A percentile compares a stretch with the other conserved stretches of the same genome.
Evolutionary conservation across 176 grass and related monocot genomes (phyloP).

Genomic region (Poa pratensis): DNA sequence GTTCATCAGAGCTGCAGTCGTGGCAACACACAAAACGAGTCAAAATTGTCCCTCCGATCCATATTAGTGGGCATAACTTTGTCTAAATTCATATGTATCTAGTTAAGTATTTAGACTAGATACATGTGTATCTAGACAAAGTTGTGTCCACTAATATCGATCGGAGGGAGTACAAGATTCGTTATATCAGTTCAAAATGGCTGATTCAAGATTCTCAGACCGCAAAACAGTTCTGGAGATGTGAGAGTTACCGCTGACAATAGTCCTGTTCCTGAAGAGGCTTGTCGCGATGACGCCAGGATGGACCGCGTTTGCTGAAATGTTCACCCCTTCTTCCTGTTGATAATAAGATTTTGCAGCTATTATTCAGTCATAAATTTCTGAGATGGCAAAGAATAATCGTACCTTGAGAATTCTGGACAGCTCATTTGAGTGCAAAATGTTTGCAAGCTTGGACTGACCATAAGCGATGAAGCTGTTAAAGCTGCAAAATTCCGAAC

Average conservation of each 20-base stretch:
- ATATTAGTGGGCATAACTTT: no score
- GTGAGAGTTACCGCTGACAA: conserved; percentile 44
- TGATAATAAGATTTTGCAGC: not conserved
- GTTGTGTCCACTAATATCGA: no score
- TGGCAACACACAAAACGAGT: not conserved
- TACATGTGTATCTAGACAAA: no score
- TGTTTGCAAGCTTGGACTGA: conserved; percentile 91
- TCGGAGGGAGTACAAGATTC: no score
- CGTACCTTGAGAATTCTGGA: conserved; percentile 65
- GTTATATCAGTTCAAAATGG: not conserved
- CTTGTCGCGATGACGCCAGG: conserved; percentile 73
- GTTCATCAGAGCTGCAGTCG: conserved; percentile 34
- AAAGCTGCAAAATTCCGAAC: conserved; percentile 55
- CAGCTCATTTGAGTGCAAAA: conserved; percentile 77
- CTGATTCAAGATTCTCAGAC: not conserved
- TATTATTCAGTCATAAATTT: not conserved
- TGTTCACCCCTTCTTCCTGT: conserved; percentile 73
- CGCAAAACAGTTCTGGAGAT: not conserved
- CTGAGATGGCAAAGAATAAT: not conserved
- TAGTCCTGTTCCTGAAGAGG: conserved; percentile 71
- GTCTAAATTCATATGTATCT: no score
- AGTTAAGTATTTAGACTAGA: no score
- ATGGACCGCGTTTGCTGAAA: conserved; percentile 83
- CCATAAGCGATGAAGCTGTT: conserved; percentile 61
- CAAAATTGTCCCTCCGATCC: no score